Conservation (phyloP, 176 grass and related monocot genomes). For the Microstegium vimineum region DNA sequence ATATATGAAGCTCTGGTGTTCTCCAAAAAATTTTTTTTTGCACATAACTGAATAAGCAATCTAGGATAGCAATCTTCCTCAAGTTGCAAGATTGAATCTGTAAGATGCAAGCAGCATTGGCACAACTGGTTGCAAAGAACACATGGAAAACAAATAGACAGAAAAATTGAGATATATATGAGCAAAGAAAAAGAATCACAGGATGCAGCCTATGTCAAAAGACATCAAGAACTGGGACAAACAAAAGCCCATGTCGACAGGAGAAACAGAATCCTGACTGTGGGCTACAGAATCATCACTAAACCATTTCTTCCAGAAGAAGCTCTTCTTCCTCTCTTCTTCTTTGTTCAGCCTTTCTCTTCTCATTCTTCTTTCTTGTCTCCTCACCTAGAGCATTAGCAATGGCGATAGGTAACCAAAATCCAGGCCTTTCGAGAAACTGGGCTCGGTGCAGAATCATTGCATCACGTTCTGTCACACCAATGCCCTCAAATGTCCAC, state of each 20-base stretch:
- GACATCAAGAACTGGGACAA: neutral
- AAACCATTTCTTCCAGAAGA: constrained; percentile 37
- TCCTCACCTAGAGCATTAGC: constrained; percentile 72
- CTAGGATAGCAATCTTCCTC: neutral
- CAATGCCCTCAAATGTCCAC: constrained; percentile 74
- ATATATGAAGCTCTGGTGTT: no score
- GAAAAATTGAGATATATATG: neutral
- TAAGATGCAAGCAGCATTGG: neutral
- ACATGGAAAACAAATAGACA: neutral
- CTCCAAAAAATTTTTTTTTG: no score
- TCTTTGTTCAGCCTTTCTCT: constrained; percentile 36
- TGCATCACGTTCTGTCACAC: constrained; percentile 68
- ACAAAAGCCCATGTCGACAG: neutral
- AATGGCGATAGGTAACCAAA: constrained; percentile 72
- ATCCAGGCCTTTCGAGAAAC: constrained; percentile 71
- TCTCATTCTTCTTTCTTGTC: constrained; percentile 59
- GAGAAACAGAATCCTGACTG: neutral
- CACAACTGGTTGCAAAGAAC: neutral
- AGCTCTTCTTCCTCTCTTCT: constrained; percentile 35
- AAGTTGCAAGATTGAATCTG: neutral
- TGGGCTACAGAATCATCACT: neutral
- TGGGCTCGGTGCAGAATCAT: constrained; percentile 81
- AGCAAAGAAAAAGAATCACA: neutral
- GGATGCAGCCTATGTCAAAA: neutral
- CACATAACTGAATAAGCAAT: neutral